A percentile compares a stretch with the other conserved stretches of the same genome.
These are phyloP conservation scores for Yarrowia keelungensis DNA, from an alignment of 805 yeast genomes.

Conservation along the genomic window DNA sequence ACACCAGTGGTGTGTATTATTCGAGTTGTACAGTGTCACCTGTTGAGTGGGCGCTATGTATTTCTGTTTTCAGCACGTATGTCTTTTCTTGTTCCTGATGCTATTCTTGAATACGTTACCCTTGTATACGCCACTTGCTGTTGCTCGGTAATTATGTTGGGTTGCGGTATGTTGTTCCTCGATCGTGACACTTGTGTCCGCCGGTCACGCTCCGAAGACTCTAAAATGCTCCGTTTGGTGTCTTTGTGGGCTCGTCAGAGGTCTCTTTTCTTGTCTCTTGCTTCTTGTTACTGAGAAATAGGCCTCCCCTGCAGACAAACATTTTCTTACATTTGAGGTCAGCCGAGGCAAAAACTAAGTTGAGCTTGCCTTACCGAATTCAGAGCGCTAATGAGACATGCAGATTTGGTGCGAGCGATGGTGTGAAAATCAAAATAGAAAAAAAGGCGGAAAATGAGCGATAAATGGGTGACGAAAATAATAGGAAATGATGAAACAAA, in stretches of 20 bases:
- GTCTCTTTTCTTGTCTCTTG: background rate
- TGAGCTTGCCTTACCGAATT: slow-evolving; percentile 28
- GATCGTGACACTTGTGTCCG: background rate
- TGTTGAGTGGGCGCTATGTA: too few species aligned
- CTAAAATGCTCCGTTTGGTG: background rate
- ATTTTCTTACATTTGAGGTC: slow-evolving; percentile 22
- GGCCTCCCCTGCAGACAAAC: background rate
- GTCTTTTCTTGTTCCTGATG: too few species aligned
- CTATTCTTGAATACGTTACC: too few species aligned
- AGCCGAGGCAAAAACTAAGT: slow-evolving; percentile 22
- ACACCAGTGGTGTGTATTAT: too few species aligned
- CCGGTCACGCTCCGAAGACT: background rate
- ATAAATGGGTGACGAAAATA: background rate
- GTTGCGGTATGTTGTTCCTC: background rate
- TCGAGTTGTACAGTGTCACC: too few species aligned
- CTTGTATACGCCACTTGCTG: background rate
- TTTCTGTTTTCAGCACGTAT: too few species aligned
- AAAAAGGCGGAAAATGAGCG: background rate
- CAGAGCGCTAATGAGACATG: slow-evolving; percentile 21
- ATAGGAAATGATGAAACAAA: background rate
- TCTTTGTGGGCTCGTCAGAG: background rate
- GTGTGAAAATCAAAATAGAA: background rate
- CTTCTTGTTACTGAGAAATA: too few species aligned
- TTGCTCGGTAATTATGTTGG: background rate
- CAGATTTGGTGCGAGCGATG: slow-evolving; percentile 3